A percentile compares a stretch with the other conserved stretches of the same genome.
phyloP scores from a whole-genome alignment of 2,329 filamentous ascomycete genomes.

The Claviceps sp. region DNA sequence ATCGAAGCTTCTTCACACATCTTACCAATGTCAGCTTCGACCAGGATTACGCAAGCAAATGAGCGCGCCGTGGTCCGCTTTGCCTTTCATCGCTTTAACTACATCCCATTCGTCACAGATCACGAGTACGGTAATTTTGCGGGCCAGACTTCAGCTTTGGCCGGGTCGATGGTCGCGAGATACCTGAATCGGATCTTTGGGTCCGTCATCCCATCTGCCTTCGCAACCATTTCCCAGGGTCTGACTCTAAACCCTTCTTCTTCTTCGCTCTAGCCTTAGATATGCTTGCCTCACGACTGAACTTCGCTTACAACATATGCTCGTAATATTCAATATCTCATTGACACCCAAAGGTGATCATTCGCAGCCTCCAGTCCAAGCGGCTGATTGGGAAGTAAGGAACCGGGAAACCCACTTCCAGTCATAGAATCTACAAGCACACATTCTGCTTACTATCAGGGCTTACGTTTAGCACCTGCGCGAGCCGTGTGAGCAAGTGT shows the following conservation, averaged over 20 bases:
- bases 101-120: slow-evolving; percentile 4
- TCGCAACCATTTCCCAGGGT: slow-evolving; percentile 1
- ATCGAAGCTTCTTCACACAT: slow-evolving; percentile 5
- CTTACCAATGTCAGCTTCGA: slow-evolving; percentile 6
- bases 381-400: background rate
- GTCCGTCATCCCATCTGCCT: slow-evolving; percentile 1
- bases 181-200: slow-evolving; percentile 5
- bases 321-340: slow-evolving; percentile 2
- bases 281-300: slow-evolving; percentile 4
- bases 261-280: slow-evolving; percentile 1
- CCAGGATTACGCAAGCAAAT: slow-evolving; percentile 5
- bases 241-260: background rate
- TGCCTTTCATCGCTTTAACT: background rate
- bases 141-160: slow-evolving; percentile 5
- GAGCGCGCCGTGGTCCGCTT: background rate
- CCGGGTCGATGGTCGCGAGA: slow-evolving; percentile 6
- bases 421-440: slow-evolving; percentile 3
- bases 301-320: slow-evolving; percentile 2
- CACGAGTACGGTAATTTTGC: slow-evolving; percentile 3
- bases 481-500: slow-evolving; percentile 34
- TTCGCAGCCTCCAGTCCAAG: slow-evolving; percentile 8
- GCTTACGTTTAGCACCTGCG: slow-evolving; percentile 14
- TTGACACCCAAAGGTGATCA: background rate
- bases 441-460: slow-evolving; percentile 5
- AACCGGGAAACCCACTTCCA: background rate